Base-by-base conservation (phyloP, 805 yeast species). In the Candida bentonensis region DNA sequence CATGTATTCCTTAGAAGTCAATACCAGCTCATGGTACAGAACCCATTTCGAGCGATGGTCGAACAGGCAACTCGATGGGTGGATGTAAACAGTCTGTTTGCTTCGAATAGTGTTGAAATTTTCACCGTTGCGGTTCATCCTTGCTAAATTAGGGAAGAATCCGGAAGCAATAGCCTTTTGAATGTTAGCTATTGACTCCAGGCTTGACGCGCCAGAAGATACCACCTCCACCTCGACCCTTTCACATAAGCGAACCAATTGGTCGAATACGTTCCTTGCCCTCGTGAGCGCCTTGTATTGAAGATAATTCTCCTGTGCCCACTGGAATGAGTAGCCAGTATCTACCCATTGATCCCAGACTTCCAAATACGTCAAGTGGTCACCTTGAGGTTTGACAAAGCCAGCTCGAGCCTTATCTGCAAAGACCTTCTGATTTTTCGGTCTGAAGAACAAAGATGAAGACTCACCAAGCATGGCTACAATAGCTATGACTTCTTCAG, bases 381-480 rank as follows among this genome's bases (percentile, higher is more conserved):
- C 92, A 7, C 72, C 83, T 0, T 94, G 94, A 3, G 80, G 77
- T 54, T 79, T 79, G 49, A 81, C 78, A 57, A 92, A 86, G 41
- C 77, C 66, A 25, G 78, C 79, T 52, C 84, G 81, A 47, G 78
- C 76, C 50, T 73, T 75, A 55, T 88, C 96, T 0, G 96, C 95
- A 40, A 74, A 70, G 39, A 73, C 74, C 52, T 76, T 79, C 53
- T 80, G 76, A 41, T 79, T 88, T 53, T 77, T 80, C 1, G 96
- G 96, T 46, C 96, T 65, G 58, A 74, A 78, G 57, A 85, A 89
- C 22, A 76, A 45, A 0, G 78, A 71, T 9, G 82, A 78, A 40
- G 84, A 92, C 3, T 88, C 95, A 0, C 95, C 82, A 0, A 92
- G 69, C 95, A 92, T 86, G 0, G 97, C 79, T 26, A 89, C 82